A percentile compares a stretch with the other conserved stretches of the same genome.
Evolutionary conservation across 768 basidiomycete species (phyloP).

Genomic region (Paxillus rubicundulus): DNA sequence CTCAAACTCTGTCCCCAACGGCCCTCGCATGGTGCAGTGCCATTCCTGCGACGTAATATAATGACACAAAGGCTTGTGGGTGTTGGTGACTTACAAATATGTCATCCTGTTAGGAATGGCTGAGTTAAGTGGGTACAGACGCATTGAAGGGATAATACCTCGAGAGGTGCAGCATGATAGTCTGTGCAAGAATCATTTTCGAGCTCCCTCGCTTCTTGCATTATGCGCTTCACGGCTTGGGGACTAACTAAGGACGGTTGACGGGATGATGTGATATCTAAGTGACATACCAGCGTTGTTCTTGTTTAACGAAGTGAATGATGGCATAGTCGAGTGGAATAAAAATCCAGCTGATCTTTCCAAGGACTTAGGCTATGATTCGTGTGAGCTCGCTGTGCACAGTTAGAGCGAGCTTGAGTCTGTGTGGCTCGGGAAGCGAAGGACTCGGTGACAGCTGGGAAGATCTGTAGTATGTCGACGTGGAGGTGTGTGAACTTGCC

Average conservation of each 20-base stretch:
- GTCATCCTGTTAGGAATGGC: constrained; percentile 56
- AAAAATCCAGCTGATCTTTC: neutral
- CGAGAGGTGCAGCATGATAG: constrained; percentile 77
- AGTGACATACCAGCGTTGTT: constrained; percentile 74
- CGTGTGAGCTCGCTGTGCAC: constrained; percentile 1
- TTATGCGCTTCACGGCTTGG: constrained; percentile 90
- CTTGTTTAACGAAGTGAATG: constrained; percentile 63
- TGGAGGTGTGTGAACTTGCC: constrained; percentile 5
- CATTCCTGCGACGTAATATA: constrained; percentile 57
- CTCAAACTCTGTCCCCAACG: constrained; percentile 85
- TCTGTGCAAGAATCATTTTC: constrained; percentile 82
- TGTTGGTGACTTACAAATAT: constrained; percentile 64
- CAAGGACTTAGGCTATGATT: neutral
- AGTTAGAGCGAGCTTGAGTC: neutral
- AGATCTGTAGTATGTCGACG: neutral
- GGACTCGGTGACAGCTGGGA: neutral
- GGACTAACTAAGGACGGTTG: neutral
- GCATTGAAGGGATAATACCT: constrained; percentile 45
- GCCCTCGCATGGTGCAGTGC: constrained; percentile 96
- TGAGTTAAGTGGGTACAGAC: constrained; percentile 9
- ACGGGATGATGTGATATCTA: neutral
- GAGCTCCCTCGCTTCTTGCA: constrained; percentile 93
- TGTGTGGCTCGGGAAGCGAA: neutral
- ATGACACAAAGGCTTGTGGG: constrained; percentile 15
- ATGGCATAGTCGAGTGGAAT: neutral